Percentiles rank a stretch among this genome's conserved stretches.
These are phyloP conservation scores for Aspergillus baeticus DNA, from an alignment of 495 filamentous ascomycete genomes.

Conservation along the genomic window DNA sequence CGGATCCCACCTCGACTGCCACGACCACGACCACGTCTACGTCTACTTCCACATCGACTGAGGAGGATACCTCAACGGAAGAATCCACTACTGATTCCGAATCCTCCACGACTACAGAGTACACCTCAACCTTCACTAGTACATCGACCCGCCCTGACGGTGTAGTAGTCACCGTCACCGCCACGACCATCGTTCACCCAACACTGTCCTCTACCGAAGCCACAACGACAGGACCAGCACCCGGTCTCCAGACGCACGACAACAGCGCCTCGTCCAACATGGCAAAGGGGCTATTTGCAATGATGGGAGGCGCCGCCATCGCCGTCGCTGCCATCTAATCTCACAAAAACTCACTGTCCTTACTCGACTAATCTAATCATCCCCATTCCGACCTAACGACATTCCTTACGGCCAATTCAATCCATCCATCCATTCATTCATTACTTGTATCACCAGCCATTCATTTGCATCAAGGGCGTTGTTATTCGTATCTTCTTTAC, in stretches of 20 bases:
- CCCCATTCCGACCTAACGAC: not conserved
- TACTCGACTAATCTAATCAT: not conserved
- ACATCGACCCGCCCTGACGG: slow-evolving; percentile 51
- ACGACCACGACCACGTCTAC: slow-evolving; percentile 21
- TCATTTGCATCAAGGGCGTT: slow-evolving; percentile 11
- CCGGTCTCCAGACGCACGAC: slow-evolving; percentile 45
- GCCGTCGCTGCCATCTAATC: slow-evolving; percentile 40
- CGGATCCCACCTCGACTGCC: slow-evolving; percentile 21
- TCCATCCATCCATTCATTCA: not conserved
- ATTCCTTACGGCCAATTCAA: not conserved
- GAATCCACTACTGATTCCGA: slow-evolving; percentile 20
- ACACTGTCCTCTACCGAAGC: slow-evolving; percentile 22
- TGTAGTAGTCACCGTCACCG: slow-evolving; percentile 47
- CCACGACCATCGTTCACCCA: slow-evolving; percentile 43
- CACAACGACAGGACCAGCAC: slow-evolving; percentile 24
- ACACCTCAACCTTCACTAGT: slow-evolving; percentile 27
- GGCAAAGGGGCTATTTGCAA: slow-evolving; percentile 39
- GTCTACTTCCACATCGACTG: slow-evolving; percentile 20
- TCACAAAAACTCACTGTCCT: not conserved
- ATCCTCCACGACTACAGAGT: slow-evolving; percentile 27
- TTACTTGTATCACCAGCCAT: not conserved
- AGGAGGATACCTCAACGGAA: slow-evolving; percentile 28
- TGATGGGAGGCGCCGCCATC: slow-evolving; percentile 43
- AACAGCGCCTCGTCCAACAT: slow-evolving; percentile 26
- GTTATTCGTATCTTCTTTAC: not conserved